Evolutionary conservation across 768 basidiomycete genomes (phyloP).

Genomic region (Leccinum imitatum): DNA sequence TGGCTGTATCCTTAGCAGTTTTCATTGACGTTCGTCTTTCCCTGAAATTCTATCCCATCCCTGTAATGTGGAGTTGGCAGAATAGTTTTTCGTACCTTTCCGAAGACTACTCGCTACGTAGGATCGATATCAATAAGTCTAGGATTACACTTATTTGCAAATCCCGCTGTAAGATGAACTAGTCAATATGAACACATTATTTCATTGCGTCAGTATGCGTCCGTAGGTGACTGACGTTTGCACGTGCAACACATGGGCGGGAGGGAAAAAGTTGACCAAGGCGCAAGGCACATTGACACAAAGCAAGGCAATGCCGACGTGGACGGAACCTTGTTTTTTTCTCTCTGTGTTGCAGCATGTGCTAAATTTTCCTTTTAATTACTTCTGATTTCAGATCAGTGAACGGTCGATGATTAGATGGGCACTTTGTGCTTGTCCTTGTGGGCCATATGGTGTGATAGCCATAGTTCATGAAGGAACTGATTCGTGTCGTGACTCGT

Average conservation of each 20-base stretch:
- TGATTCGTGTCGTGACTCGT: not conserved
- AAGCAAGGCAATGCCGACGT: constrained; percentile 14
- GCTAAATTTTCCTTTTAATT: not conserved
- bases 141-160: not conserved
- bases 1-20: not conserved
- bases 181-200: not conserved
- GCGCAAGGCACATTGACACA: not conserved
- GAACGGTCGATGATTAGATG: not conserved
- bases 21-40: not conserved
- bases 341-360: not conserved
- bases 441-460: not conserved
- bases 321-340: constrained; percentile 31
- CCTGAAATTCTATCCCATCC: not conserved
- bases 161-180: not conserved
- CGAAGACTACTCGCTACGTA: not conserved
- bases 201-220: not conserved
- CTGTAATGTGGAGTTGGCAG: not conserved
- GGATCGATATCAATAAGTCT: not conserved
- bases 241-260: not conserved
- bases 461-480: not conserved
- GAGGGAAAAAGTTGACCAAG: not conserved
- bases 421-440: not conserved
- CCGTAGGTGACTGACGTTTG: not conserved
- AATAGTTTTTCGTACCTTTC: not conserved
- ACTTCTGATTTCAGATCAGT: not conserved